A percentile compares a stretch with the other conserved stretches of the same genome.
phyloP scores from a whole-genome alignment of 495 filamentous ascomycete species.

The Lasiosphaeris hirsuta region DNA sequence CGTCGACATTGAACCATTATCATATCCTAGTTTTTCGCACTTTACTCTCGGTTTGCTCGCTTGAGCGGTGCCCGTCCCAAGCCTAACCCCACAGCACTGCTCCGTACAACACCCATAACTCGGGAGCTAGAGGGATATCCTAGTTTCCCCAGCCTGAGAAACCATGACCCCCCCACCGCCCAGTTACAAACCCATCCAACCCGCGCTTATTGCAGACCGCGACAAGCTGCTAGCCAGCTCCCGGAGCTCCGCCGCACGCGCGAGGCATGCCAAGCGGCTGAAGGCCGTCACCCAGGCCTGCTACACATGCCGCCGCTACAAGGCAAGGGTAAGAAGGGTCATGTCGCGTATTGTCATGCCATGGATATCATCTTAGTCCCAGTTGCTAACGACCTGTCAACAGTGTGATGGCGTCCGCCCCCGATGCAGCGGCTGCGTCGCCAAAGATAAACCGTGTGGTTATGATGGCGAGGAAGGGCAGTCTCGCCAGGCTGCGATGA shows the following conservation, averaged over 20 bases:
- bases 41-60: too few relatives aligned
- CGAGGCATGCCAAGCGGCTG: conserved; percentile 18
- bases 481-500: conserved; percentile 24
- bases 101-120: too few relatives aligned
- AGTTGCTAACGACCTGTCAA: not conserved
- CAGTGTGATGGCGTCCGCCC: conserved; percentile 31
- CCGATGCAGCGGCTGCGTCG: conserved; percentile 21
- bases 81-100: too few relatives aligned
- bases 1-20: too few relatives aligned
- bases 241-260: conserved; percentile 4
- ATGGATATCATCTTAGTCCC: not conserved
- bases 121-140: too few relatives aligned
- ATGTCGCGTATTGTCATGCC: not conserved
- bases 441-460: conserved; percentile 16
- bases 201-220: conserved; percentile 11
- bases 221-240: conserved; percentile 3
- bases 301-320: conserved; percentile 23
- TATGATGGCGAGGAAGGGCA: conserved; percentile 32
- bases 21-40: too few relatives aligned
- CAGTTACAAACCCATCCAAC: conserved; percentile 16
- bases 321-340: conserved; percentile 17
- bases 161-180: too few relatives aligned
- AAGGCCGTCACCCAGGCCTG: conserved; percentile 28
- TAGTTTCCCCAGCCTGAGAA: too few relatives aligned
- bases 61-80: too few relatives aligned